Evolutionary conservation across 2,329 filamentous ascomycete genomes (phyloP).

Genomic region (Alternaria postmessia): DNA sequence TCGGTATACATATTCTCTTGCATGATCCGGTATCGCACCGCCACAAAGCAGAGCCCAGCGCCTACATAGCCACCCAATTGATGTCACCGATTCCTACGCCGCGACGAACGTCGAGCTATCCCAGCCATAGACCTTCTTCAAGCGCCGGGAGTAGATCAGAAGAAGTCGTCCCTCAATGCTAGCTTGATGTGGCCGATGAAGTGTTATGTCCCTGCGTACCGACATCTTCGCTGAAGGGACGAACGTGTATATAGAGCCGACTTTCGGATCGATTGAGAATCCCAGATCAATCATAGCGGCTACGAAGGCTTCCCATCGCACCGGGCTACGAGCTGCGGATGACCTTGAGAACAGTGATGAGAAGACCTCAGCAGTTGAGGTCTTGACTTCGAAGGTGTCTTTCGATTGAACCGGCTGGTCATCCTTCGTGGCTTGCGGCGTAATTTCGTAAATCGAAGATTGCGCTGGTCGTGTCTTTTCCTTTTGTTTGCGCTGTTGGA

Average conservation of each 20-base stretch:
- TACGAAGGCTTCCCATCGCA: conserved; percentile 25
- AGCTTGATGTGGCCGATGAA: conserved; percentile 28
- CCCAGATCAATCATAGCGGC: conserved; percentile 26
- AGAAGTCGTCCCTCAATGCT: conserved; percentile 22
- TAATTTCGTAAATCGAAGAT: not conserved
- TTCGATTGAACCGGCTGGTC: not conserved
- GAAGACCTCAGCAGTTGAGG: conserved; percentile 52
- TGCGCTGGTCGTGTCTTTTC: conserved; percentile 2
- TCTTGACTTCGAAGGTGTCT: conserved; percentile 49
- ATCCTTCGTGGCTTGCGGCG: not conserved
- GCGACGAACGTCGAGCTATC: conserved; percentile 16
- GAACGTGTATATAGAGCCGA: conserved; percentile 26
- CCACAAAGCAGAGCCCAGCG: not conserved
- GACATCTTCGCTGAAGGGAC: conserved; percentile 14
- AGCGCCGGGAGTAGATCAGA: conserved; percentile 16
- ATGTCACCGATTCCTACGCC: not conserved
- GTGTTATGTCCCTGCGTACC: conserved; percentile 11
- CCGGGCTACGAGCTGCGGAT: conserved; percentile 28
- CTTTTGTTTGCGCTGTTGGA: conserved; percentile 5
- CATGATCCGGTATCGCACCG: no score
- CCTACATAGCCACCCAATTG: not conserved
- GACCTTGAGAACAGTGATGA: conserved; percentile 36
- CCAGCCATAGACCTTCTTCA: conserved; percentile 26
- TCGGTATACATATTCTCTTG: no score
- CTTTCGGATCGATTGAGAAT: conserved; percentile 19